Percentiles rank a stretch among this genome's conserved stretches.
These are phyloP conservation scores for Starmerella floris DNA, from an alignment of 805 yeast genomes.

Conservation along the genomic window DNA sequence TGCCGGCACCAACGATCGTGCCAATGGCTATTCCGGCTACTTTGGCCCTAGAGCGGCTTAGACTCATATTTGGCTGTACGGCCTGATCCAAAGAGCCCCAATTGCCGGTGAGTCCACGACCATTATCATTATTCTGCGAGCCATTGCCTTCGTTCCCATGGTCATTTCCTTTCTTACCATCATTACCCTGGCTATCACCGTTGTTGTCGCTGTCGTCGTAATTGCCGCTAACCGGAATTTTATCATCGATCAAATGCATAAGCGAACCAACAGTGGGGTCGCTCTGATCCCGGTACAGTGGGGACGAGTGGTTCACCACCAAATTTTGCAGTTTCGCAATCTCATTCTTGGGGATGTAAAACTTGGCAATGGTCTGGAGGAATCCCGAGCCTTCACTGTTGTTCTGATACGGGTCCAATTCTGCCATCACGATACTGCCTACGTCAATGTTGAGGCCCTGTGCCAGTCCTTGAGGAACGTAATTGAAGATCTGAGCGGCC, in stretches of 20 bases:
- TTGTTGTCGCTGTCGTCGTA: slow-evolving; percentile 13
- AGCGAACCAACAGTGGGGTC: slow-evolving; percentile 43
- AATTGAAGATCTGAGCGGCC: slow-evolving; percentile 75
- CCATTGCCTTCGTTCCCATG: slow-evolving; percentile 6
- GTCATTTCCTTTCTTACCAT: slow-evolving; percentile 9
- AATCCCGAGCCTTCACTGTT: slow-evolving; percentile 35
- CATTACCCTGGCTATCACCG: slow-evolving; percentile 3
- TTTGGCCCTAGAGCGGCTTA: slow-evolving; percentile 26
- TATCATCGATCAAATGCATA: slow-evolving; percentile 58
- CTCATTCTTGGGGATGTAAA: slow-evolving; percentile 54
- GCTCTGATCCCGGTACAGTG: slow-evolving; percentile 43
- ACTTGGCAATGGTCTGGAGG: slow-evolving; percentile 77
- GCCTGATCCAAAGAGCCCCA: slow-evolving; percentile 28
- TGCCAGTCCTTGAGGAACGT: slow-evolving; percentile 59
- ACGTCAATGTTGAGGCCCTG: slow-evolving; percentile 41
- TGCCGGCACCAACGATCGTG: slow-evolving; percentile 60
- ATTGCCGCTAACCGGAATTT: slow-evolving; percentile 34
- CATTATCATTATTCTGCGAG: slow-evolving; percentile 6
- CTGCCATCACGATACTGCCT: slow-evolving; percentile 42
- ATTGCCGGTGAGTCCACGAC: slow-evolving; percentile 21
- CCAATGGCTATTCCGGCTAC: slow-evolving; percentile 76
- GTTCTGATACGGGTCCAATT: slow-evolving; percentile 64
- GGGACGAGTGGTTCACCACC: slow-evolving; percentile 41
- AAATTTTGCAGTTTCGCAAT: slow-evolving; percentile 38
- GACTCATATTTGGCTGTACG: slow-evolving; percentile 25